Conservation (phyloP, 768 basidiomycete species). For the Phanerochaete sordida region DNA sequence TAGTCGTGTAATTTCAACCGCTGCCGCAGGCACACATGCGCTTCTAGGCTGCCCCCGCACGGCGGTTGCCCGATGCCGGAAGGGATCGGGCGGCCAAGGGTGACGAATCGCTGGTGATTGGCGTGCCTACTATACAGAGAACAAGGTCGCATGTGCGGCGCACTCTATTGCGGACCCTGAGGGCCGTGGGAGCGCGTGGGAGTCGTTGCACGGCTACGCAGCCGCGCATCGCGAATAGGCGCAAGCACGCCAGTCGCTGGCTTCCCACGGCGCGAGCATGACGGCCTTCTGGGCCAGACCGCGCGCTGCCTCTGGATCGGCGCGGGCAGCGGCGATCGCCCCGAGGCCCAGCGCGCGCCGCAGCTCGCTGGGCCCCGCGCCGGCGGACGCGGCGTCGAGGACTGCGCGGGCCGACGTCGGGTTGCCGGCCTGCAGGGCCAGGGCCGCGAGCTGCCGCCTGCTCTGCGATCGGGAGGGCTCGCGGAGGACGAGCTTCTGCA, state of each 20-base stretch:
- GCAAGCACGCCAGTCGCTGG: slow-evolving; percentile 54
- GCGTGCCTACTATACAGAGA: not conserved
- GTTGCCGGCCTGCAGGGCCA: slow-evolving; percentile 49
- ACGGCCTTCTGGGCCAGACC: slow-evolving; percentile 59
- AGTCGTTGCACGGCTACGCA: not conserved
- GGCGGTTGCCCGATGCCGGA: not conserved
- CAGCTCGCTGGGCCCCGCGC: slow-evolving; percentile 28
- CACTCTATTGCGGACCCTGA: not conserved
- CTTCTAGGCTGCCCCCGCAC: not conserved
- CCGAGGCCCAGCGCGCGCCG: slow-evolving; percentile 45
- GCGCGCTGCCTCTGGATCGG: slow-evolving; percentile 26
- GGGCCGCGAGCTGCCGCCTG: slow-evolving; percentile 50
- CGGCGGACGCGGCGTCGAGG: slow-evolving; percentile 28
- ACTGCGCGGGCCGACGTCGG: slow-evolving; percentile 42
- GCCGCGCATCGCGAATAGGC: slow-evolving; percentile 43
- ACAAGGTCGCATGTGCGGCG: not conserved
- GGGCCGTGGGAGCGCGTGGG: not conserved
- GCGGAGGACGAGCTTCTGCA: slow-evolving; percentile 53
- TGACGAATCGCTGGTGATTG: not conserved
- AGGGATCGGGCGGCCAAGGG: not conserved
- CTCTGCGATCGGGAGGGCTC: slow-evolving; percentile 51
- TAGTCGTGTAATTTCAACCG: not conserved
- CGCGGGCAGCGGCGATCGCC: slow-evolving; percentile 39
- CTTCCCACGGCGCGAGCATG: slow-evolving; percentile 54
- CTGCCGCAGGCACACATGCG: not conserved